Conservation (phyloP, 73 alveolate genomes). For the Tetrahymena malaccensis region DNA sequence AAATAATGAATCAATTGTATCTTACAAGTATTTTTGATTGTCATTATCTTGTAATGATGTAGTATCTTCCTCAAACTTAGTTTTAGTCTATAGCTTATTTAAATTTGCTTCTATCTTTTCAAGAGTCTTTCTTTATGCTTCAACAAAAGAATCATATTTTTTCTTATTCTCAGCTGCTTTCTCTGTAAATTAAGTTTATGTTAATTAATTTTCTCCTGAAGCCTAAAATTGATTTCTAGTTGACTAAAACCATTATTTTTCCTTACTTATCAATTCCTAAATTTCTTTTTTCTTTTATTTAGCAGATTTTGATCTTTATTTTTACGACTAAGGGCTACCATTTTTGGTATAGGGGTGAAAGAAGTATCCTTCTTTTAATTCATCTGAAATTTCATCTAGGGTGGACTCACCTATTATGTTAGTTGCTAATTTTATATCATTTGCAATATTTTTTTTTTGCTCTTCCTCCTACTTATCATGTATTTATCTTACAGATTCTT, state of each 20-base stretch:
- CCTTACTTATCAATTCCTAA: not conserved
- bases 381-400: not conserved
- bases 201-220: not conserved
- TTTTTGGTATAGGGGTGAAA: not conserved
- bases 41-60: not conserved
- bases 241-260: not conserved
- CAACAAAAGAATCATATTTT: not conserved
- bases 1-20: not conserved
- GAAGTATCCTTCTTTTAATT: not conserved
- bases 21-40: not conserved
- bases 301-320: not conserved
- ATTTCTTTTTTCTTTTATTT: not conserved
- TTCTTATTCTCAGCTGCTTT: not conserved
- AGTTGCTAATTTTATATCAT: not conserved
- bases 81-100: not conserved
- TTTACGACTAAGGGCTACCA: not conserved
- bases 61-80: not conserved
- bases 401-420: not conserved
- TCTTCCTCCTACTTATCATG: not conserved
- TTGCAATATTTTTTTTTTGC: not conserved
- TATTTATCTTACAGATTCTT: not conserved
- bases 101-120: not conserved
- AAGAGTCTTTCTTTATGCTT: not conserved
- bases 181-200: not conserved
- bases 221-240: not conserved